Evolutionary conservation across 2,329 filamentous ascomycete genomes (phyloP), one percentile per base, ranked within the genome.

Genomic region (Rutstroemia sp.): DNA sequence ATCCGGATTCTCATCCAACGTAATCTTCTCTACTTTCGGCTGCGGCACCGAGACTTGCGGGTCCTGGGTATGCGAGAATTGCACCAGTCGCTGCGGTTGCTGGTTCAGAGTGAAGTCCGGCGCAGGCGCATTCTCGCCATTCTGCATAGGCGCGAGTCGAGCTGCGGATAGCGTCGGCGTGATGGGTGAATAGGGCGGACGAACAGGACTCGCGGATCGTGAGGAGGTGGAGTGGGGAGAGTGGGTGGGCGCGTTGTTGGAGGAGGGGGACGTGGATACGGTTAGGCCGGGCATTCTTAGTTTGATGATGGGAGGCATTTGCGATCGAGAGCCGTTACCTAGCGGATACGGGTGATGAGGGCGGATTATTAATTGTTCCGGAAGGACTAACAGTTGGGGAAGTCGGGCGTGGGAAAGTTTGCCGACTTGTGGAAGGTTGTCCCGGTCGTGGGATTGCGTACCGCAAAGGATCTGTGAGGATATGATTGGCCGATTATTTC

Each of bases 1-100:
- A 75, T 97, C 92, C 7, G 89, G 85, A 67, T 95, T 95, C 55
- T 73, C 71, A 61, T 80, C 76, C 59, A 85, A 82, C 63, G 79
- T 76, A 57, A 86, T 75, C 46, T 81, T 75, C 45, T 75, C 71
- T 0, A 78, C 76, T 14, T 64, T 52, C 1, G 67, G 67, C 2
- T 74, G 73, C 1, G 72, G 67, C 38, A 78, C 72, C 39, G 70
- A 69, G 37, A 67, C 64, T 58, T 74, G 74, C 21, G 69, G 67
- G 7, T 25, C 23, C 7, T 72, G 76, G 12, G 71, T 66, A 64
- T 82, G 78, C 7, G 76, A 74, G 56, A 78, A 73, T 25, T 68
- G 67, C 47, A 46, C 45, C 39, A 25, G 14, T 1, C 34, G 25
- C 27, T 49, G 45, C 3, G 34, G 34, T 9, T 41, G 52, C 71